Evolutionary conservation across 768 basidiomycete genomes (phyloP).

Genomic region (Suillus fuscotomentosus): DNA sequence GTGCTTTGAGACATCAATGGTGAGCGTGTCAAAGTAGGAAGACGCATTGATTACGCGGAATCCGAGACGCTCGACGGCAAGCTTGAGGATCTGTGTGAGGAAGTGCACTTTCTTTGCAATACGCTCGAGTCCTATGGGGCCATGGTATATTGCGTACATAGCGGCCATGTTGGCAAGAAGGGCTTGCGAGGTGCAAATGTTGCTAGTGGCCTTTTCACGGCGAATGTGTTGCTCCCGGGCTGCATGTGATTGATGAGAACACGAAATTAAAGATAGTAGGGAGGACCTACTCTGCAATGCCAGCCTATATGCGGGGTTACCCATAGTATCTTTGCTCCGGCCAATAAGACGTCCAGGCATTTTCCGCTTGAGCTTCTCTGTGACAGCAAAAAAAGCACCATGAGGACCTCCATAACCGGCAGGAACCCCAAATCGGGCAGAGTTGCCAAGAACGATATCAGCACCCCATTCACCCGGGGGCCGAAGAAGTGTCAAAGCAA

Average conservation of each 20-base stretch:
- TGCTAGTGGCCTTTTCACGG: conserved; percentile 96
- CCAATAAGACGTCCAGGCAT: conserved; percentile 99
- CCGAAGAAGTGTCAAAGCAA: conserved; percentile 89
- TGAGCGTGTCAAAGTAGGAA: conserved; percentile 89
- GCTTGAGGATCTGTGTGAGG: conserved; percentile 75
- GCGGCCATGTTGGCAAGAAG: conserved; percentile 99
- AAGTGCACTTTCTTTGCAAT: conserved; percentile 93
- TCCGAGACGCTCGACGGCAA: conserved; percentile 66
- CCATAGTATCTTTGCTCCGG: conserved; percentile 79
- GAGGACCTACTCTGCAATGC: conserved; percentile 83
- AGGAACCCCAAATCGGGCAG: conserved; percentile 95
- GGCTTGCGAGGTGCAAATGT: conserved; percentile 97
- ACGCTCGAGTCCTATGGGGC: conserved; percentile 76
- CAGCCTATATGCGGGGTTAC: conserved; percentile 86
- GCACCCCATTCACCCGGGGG: conserved; percentile 99
- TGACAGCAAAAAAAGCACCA: conserved; percentile 95
- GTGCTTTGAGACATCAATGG: conserved; percentile 67
- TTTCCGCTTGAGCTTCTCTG: conserved; percentile 89
- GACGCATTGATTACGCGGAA: conserved; percentile 65
- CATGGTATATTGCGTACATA: conserved; percentile 98
- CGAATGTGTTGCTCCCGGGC: conserved; percentile 97
- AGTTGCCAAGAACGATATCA: conserved; percentile 93
- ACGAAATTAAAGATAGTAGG: conserved; percentile 10
- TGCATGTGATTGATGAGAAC: conserved; percentile 26
- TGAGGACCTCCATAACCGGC: conserved; percentile 98